These are phyloP conservation scores for Maudiozyma humilis DNA, from an alignment of 1,139 yeast genomes.

Conservation along the genomic window DNA sequence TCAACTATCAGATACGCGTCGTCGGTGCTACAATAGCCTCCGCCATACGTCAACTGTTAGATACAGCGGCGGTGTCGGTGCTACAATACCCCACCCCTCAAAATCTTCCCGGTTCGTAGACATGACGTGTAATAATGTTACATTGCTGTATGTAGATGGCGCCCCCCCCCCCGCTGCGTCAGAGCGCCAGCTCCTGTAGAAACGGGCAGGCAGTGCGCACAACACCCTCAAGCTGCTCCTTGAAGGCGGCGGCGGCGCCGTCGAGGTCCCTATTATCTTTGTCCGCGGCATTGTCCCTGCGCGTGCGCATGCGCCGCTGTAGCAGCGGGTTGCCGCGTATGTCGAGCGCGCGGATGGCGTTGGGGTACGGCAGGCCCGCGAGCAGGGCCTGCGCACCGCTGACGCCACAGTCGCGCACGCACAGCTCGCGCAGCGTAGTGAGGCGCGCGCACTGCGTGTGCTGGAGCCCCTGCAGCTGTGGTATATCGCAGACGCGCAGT, in stretches of 20 bases:
- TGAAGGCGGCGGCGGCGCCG: not conserved
- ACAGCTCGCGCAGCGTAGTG: not conserved
- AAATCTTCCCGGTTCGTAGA: not conserved
- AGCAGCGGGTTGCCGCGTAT: not conserved
- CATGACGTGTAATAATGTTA: too few relatives aligned
- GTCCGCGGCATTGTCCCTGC: not conserved
- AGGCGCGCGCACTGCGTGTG: not conserved
- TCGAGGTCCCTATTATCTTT: not conserved
- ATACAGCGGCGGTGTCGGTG: not conserved
- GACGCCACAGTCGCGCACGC: slow-evolving; percentile 1
- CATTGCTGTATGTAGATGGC: too few relatives aligned
- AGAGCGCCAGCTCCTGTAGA: not conserved
- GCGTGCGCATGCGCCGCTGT: not conserved
- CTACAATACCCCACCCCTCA: not conserved
- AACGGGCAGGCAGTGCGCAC: not conserved
- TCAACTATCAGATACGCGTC: too few relatives aligned
- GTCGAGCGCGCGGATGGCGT: not conserved
- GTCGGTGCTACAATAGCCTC: too few relatives aligned
- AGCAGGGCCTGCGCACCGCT: not conserved
- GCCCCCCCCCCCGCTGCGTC: not conserved
- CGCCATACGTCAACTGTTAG: not conserved
- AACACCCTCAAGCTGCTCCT: not conserved
- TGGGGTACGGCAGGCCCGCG: not conserved
- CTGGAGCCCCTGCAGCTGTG: not conserved
- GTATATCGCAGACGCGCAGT: not conserved